A percentile compares a stretch with the other conserved stretches of the same genome.
Conservation (phyloP, 257 asterid species). For the Petrea volubilis region DNA sequence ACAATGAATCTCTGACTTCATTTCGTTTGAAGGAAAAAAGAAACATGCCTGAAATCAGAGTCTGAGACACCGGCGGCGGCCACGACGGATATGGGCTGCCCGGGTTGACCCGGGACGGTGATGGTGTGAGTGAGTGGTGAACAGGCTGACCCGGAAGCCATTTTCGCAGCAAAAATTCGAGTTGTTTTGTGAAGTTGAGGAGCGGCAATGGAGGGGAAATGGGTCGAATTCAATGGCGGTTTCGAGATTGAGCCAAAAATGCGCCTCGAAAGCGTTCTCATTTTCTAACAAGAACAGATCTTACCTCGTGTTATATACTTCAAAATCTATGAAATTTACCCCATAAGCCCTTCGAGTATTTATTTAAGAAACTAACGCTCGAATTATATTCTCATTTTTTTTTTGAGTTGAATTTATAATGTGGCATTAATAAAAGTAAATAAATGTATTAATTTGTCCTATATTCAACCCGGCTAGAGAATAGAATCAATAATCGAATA, state of each 20-base stretch:
- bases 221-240: constrained; percentile 31
- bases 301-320: background rate
- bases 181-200: constrained; percentile 20
- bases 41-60: constrained; percentile 63
- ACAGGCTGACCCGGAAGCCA: constrained; percentile 57
- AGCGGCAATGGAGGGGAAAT: constrained; percentile 13
- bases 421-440: too few relatives aligned
- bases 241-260: constrained; percentile 21
- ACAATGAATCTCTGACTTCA: background rate
- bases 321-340: too few relatives aligned
- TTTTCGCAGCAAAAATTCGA: constrained; percentile 30
- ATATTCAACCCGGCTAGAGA: background rate
- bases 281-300: background rate
- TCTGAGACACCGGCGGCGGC: constrained; percentile 78
- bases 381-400: too few relatives aligned
- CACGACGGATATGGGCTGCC: constrained; percentile 54
- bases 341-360: too few relatives aligned
- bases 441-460: too few relatives aligned
- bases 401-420: too few relatives aligned
- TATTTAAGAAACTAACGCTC: too few relatives aligned
- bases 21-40: background rate
- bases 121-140: constrained; percentile 46
- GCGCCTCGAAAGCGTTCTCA: constrained; percentile 23
- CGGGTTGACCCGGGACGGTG: constrained; percentile 58
- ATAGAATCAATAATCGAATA: background rate